A percentile compares a stretch with the other conserved stretches of the same genome.
Conservation (phyloP, 306 rosid genomes). For the Fragaria vesca region DNA sequence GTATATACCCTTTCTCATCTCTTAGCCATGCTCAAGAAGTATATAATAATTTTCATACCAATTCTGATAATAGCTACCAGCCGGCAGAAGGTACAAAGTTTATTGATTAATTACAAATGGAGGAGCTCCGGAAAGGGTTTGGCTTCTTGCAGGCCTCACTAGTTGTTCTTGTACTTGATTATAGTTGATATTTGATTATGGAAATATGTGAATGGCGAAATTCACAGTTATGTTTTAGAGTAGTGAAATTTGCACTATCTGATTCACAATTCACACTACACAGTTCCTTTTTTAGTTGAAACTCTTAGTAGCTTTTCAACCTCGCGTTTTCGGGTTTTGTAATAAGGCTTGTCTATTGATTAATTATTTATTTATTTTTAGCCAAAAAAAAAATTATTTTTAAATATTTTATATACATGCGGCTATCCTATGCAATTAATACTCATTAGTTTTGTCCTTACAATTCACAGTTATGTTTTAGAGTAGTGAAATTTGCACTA, state of each 20-base stretch:
- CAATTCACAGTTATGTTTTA: slow-evolving; percentile 3
- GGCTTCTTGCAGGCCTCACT: slow-evolving; percentile 2
- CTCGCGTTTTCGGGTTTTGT: no score
- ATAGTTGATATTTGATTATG: neutral
- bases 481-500: no score
- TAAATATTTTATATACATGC: no score
- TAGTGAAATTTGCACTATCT: no score
- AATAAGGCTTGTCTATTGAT: no score
- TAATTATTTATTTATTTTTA: no score
- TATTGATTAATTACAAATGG: neutral
- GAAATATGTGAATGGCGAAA: neutral
- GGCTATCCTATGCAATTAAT: no score
- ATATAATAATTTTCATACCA: neutral
- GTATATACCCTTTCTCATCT: neutral
- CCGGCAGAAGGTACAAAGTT: slow-evolving; percentile 18
- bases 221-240: neutral
- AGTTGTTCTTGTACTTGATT: slow-evolving; percentile 6
- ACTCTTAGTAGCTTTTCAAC: no score
- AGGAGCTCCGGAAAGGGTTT: slow-evolving; percentile 5
- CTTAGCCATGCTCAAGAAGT: neutral
- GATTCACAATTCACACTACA: no score
- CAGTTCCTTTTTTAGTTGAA: no score
- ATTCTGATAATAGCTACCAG: neutral
- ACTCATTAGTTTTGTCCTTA: no score
- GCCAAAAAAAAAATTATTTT: no score